Conservation (phyloP, 140 eudicot species). For the Flaveria floridana region DNA sequence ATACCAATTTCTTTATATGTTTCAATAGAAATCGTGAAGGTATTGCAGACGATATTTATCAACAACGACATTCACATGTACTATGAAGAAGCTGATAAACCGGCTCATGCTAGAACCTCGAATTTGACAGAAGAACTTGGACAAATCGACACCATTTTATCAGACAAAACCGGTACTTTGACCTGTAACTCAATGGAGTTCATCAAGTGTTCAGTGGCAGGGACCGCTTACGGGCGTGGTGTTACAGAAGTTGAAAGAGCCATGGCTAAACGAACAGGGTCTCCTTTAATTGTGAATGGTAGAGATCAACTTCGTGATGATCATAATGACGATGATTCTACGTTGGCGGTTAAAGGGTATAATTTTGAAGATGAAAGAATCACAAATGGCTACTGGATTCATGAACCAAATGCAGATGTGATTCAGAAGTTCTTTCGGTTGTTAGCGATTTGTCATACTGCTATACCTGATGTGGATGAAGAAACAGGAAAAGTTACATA, state of each 20-base stretch:
- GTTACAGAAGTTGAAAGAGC: conserved; percentile 88
- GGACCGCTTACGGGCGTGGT: conserved; percentile 95
- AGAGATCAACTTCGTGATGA: conserved; percentile 34
- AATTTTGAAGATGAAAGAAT: conserved; percentile 84
- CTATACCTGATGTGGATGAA: conserved; percentile 90
- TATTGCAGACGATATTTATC: conserved; percentile 78
- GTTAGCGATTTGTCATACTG: conserved; percentile 88
- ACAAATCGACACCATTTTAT: conserved; percentile 83
- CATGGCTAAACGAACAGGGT: conserved; percentile 78
- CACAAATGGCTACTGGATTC: conserved; percentile 68
- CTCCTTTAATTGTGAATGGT: conserved; percentile 51
- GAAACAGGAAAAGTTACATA: conserved; percentile 60
- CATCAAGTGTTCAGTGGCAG: conserved; percentile 82
- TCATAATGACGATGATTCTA: conserved; percentile 29
- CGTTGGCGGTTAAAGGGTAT: conserved; percentile 63
- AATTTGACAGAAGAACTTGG: conserved; percentile 93
- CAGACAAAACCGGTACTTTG: conserved; percentile 94
- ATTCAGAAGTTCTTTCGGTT: conserved; percentile 76
- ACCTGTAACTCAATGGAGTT: conserved; percentile 98
- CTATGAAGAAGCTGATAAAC: conserved; percentile 84
- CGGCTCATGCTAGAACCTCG: conserved; percentile 96
- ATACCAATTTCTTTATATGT: conserved; percentile 91
- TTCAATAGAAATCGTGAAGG: conserved; percentile 84
- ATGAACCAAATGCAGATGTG: conserved; percentile 58
- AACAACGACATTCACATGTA: conserved; percentile 78